Percentiles rank a stretch among this genome's conserved stretches.
Evolutionary conservation across 352 stramenopile genomes (phyloP).

Genomic region (Phytopythium cucurbitacearum): DNA sequence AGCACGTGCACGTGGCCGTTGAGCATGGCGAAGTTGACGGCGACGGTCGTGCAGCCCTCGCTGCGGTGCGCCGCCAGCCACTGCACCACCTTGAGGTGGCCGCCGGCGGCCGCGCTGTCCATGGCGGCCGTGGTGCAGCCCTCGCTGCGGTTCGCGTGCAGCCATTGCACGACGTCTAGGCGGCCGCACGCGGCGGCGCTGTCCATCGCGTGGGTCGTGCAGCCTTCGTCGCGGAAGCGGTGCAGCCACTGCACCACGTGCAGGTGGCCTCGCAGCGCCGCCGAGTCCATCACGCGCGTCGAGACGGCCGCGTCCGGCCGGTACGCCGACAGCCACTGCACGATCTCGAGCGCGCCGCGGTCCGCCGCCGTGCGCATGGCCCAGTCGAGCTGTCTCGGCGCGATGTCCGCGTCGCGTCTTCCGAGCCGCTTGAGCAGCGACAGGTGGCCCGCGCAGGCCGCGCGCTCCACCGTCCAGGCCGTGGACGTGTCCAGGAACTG

Average conservation of each 20-base stretch:
- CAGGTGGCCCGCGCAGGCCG: conserved; percentile 46
- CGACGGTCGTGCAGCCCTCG: conserved; percentile 72
- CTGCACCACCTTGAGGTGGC: conserved; percentile 60
- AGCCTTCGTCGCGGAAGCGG: conserved; percentile 57
- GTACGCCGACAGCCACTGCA: conserved; percentile 65
- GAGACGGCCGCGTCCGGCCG: conserved; percentile 47
- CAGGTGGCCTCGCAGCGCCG: conserved; percentile 62
- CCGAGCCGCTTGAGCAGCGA: conserved; percentile 49
- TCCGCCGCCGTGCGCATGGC: conserved; percentile 64
- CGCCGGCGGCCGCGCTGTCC: conserved; percentile 63
- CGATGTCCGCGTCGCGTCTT: conserved; percentile 26
- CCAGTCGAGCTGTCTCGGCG: conserved; percentile 57
- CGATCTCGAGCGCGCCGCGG: conserved; percentile 49
- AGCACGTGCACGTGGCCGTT: conserved; percentile 66
- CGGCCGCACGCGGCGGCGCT: conserved; percentile 66
- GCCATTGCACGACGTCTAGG: conserved; percentile 65
- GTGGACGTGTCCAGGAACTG: conserved; percentile 52
- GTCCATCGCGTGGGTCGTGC: conserved; percentile 75
- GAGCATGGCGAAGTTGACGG: conserved; percentile 59
- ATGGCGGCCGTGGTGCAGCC: conserved; percentile 71
- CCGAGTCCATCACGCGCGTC: conserved; percentile 78
- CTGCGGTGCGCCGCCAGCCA: conserved; percentile 55
- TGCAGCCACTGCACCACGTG: conserved; percentile 73
- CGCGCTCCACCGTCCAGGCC: conserved; percentile 54
- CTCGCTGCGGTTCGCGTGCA: conserved; percentile 57